Percentiles rank a stretch among this genome's conserved stretches.
phyloP scores from a whole-genome alignment of 2,329 filamentous ascomycete species.

The Diaporthe vaccinii region DNA sequence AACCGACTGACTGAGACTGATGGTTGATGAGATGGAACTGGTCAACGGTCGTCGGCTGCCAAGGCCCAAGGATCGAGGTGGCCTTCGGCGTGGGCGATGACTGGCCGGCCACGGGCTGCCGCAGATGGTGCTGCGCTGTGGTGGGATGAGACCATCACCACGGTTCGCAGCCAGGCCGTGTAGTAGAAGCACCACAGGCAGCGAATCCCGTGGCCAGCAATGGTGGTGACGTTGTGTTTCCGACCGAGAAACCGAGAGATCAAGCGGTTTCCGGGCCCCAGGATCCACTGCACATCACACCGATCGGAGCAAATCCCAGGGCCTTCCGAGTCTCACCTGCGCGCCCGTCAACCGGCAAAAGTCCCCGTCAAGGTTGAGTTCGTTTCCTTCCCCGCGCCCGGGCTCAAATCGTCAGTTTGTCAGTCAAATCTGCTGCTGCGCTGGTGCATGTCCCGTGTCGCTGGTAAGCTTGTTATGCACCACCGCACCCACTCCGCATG shows the following conservation, averaged over 20 bases:
- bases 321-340: slow-evolving; percentile 29
- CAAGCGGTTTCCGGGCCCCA: slow-evolving; percentile 35
- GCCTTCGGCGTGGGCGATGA: neutral
- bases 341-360: slow-evolving; percentile 18
- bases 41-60: slow-evolving; percentile 6
- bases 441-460: slow-evolving; percentile 3
- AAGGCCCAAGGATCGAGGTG: neutral
- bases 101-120: neutral
- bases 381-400: slow-evolving; percentile 20
- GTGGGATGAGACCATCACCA: slow-evolving; percentile 19
- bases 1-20: slow-evolving; percentile 12
- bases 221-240: slow-evolving; percentile 33
- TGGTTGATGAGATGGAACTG: neutral
- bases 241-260: slow-evolving; percentile 10
- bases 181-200: neutral
- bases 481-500: slow-evolving; percentile 10
- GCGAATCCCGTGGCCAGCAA: slow-evolving; percentile 11
- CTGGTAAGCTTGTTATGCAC: slow-evolving; percentile 28
- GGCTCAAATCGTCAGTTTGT: slow-evolving; percentile 11
- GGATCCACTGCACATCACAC: slow-evolving; percentile 44
- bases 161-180: neutral
- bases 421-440: neutral
- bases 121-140: slow-evolving; percentile 4
- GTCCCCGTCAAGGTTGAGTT: slow-evolving; percentile 23
- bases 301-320: slow-evolving; percentile 19